Percentiles rank a stretch among this genome's conserved stretches.
Conservation (phyloP, 331 rosid species). For the Stylosanthes scabra region DNA sequence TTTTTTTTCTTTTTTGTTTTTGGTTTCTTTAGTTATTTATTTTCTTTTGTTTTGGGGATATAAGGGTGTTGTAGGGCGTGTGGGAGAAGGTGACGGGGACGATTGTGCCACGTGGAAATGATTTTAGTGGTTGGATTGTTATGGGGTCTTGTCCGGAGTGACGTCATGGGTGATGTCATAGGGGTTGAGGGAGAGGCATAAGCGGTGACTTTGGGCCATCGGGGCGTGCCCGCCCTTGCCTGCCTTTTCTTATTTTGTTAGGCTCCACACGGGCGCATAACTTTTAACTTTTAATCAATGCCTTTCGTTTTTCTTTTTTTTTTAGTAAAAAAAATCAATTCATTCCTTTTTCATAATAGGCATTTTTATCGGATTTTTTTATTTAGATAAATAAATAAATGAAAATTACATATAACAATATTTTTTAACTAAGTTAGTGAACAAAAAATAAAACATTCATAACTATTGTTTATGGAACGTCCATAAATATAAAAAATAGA, state of each 20-base stretch:
- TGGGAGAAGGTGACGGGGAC: slow-evolving; percentile 10
- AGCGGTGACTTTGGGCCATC: slow-evolving; percentile 35
- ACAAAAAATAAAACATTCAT: too few species aligned
- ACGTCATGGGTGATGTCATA: slow-evolving; percentile 66
- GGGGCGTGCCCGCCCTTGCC: slow-evolving; percentile 20
- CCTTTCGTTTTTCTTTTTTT: too few species aligned
- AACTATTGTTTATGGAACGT: too few species aligned
- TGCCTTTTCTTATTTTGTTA: slow-evolving; percentile 36
- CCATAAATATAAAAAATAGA: too few species aligned
- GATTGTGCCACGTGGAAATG: slow-evolving; percentile 63
- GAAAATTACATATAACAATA: too few species aligned
- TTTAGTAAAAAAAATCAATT: too few species aligned
- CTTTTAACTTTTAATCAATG: not conserved
- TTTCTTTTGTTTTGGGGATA: slow-evolving; percentile 24
- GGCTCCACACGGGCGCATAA: slow-evolving; percentile 33
- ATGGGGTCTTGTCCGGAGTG: slow-evolving; percentile 55
- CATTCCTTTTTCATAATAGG: too few species aligned
- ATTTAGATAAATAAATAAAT: too few species aligned
- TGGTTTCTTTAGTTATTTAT: too few species aligned
- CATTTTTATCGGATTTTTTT: too few species aligned
- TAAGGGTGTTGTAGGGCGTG: slow-evolving; percentile 16
- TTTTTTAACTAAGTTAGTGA: too few species aligned
- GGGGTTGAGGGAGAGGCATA: slow-evolving; percentile 43
- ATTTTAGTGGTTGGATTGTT: slow-evolving; percentile 37
- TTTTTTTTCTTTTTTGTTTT: too few species aligned